phyloP scores from a whole-genome alignment of 2,329 filamentous ascomycete genomes.

The Aphanoascus verrucosus region DNA sequence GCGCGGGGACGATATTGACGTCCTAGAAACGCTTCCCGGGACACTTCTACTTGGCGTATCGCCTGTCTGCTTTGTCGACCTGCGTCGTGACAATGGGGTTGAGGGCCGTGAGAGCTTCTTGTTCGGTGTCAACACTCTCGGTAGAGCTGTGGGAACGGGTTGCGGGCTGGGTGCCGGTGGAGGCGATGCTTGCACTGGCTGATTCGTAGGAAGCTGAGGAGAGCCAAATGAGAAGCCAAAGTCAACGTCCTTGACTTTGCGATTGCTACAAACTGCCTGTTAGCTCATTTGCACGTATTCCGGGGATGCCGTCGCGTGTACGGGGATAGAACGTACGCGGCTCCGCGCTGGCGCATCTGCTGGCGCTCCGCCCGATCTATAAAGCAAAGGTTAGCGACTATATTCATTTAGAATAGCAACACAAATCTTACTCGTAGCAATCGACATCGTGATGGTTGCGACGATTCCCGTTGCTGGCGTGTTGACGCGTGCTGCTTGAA shows the following conservation, averaged over 20 bases:
- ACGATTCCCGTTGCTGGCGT: slow-evolving; percentile 12
- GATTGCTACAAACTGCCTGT: slow-evolving; percentile 29
- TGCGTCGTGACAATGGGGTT: slow-evolving; percentile 17
- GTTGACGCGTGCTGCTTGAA: slow-evolving; percentile 9
- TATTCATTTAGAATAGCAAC: neutral
- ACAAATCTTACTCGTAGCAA: slow-evolving; percentile 30
- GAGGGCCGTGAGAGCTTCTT: slow-evolving; percentile 14
- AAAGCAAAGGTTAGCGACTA: slow-evolving; percentile 1
- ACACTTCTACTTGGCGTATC: slow-evolving; percentile 19
- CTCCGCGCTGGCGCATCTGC: slow-evolving; percentile 48
- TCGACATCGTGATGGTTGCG: slow-evolving; percentile 16
- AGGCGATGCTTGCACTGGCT: slow-evolving; percentile 19
- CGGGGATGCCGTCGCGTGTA: neutral
- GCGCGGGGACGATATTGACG: slow-evolving; percentile 20
- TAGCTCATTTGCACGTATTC: neutral
- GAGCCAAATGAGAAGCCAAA: slow-evolving; percentile 42
- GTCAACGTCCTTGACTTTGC: slow-evolving; percentile 38
- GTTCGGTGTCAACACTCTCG: slow-evolving; percentile 12
- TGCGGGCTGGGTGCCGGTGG: slow-evolving; percentile 13
- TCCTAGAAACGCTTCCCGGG: slow-evolving; percentile 23
- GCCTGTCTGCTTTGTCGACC: slow-evolving; percentile 13
- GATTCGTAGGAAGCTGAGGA: slow-evolving; percentile 15
- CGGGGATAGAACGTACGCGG: slow-evolving; percentile 38
- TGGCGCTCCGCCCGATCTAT: slow-evolving; percentile 46
- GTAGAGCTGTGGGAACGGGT: neutral